Evolutionary conservation across 805 yeast species (phyloP).

Genomic region (Yarrowia hollandica): DNA sequence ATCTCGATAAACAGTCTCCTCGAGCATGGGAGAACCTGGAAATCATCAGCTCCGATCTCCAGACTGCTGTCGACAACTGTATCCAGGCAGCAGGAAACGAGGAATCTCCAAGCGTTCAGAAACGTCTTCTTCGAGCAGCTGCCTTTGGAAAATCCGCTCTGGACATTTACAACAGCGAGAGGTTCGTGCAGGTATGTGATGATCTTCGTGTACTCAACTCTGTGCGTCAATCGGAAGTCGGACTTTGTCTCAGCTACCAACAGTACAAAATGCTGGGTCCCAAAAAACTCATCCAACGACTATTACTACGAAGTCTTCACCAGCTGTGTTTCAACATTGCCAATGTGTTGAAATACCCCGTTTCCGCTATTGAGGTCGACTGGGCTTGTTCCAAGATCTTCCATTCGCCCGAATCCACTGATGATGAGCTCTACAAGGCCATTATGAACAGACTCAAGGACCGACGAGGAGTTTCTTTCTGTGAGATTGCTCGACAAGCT

Average conservation of each 20-base stretch:
- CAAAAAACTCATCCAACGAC: constrained; percentile 54
- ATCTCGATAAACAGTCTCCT: constrained; percentile 66
- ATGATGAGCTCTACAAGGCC: constrained; percentile 54
- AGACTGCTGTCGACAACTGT: constrained; percentile 67
- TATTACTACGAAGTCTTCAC: constrained; percentile 61
- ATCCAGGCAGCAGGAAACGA: constrained; percentile 75
- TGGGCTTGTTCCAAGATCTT: constrained; percentile 81
- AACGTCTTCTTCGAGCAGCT: constrained; percentile 74
- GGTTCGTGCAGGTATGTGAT: constrained; percentile 63
- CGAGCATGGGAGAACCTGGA: constrained; percentile 76
- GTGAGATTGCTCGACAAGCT: constrained; percentile 62
- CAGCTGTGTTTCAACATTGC: constrained; percentile 64
- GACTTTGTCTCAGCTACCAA: constrained; percentile 61
- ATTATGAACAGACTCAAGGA: constrained; percentile 51
- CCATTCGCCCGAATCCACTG: constrained; percentile 54
- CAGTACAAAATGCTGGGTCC: constrained; percentile 57
- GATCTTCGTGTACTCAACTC: constrained; percentile 67
- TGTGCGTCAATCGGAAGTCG: constrained; percentile 63
- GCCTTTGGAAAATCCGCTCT: constrained; percentile 75
- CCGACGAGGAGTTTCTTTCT: constrained; percentile 53
- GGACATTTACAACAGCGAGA: constrained; percentile 56
- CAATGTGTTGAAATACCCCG: constrained; percentile 49
- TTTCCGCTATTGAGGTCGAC: constrained; percentile 58
- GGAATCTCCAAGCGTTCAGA: constrained; percentile 76
- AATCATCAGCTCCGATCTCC: constrained; percentile 52